Conservation (phyloP, 192 early-diverging fungal species). For the Chytriomyces confervae region DNA sequence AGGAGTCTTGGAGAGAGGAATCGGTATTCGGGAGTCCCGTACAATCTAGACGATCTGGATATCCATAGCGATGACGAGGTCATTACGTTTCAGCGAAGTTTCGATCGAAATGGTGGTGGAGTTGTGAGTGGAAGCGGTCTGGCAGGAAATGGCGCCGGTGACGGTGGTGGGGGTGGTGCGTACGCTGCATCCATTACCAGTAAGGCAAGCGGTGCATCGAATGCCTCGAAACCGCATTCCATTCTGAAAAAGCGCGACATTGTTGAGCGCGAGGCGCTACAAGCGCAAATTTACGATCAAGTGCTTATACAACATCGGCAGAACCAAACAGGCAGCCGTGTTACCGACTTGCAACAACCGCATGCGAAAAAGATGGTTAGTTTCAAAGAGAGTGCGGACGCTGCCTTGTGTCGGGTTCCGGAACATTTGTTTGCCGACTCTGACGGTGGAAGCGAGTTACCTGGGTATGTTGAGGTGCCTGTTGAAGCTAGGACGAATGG, state of each 20-base stretch:
- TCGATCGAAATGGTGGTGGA: slow-evolving; percentile 5
- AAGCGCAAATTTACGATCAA: slow-evolving; percentile 24
- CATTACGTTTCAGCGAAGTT: neutral
- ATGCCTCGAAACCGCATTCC: neutral
- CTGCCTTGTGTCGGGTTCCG: neutral
- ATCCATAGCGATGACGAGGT: slow-evolving; percentile 26
- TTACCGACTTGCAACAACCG: neutral
- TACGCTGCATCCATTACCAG: neutral
- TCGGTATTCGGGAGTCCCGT: neutral
- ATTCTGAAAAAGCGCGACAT: slow-evolving; percentile 9
- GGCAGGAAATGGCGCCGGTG: neutral
- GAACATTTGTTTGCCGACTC: too few species aligned
- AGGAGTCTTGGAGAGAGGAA: neutral
- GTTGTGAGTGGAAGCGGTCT: neutral
- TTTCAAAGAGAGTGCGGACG: neutral
- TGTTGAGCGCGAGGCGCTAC: slow-evolving; percentile 13
- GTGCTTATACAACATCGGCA: neutral
- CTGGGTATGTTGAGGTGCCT: too few species aligned
- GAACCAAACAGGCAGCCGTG: neutral
- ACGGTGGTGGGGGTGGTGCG: neutral
- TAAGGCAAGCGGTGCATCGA: neutral
- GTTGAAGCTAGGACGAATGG: too few species aligned
- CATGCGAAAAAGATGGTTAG: neutral
- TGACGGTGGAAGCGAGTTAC: too few species aligned
- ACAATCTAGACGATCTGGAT: neutral